Base-by-base conservation (phyloP, 2,329 filamentous ascomycete species). In the Ambrosiella beaveri region DNA sequence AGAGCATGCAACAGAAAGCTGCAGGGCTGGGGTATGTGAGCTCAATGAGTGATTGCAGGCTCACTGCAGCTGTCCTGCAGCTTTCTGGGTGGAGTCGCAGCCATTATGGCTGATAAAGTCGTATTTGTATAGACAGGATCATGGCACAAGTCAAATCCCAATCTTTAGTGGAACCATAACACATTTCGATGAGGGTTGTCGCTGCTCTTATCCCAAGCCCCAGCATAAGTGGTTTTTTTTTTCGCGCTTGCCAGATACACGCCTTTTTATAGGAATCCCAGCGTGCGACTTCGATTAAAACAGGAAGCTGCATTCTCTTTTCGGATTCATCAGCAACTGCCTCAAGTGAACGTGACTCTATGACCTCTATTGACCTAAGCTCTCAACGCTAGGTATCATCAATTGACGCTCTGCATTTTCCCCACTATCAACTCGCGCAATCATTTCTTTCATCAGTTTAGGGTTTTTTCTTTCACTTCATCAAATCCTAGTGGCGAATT, bases 241-340 rank as follows among this genome's bases (percentile, higher is more conserved):
- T 52, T 53, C 40, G 15, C 17, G 8, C 8, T 52, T 37, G n/a
- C 11, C 38, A 45, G 35, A 13, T 51, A 35, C 39, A 37, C 19
- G 47, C 27, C 47, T 51, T n/a, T 36, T n/a, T 11, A 51, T 51
- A 27, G 27, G 3, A 51, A 17, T 19, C 19, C 47, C 4, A 51
- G 47, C 47, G 47, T 51, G 47, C 47, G 19, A 51, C 47, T 51
- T 51, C 47, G 35, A 51, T 51, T 51, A 9, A 36, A 51, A 51
- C 19, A 51, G 19, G 47, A 51, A 51, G 13, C 13, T 51, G 19
- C 47, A 51, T 51, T 35, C 1, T n/a, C 9, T 51, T 51, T 35
- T 35, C 17, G 6, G 45, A 27, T 27, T 51, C 47, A n/a, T 51
- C 47, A 51, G 47, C 27, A n/a, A 15, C 47, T 35, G 47, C 47